These are phyloP conservation scores for Pleurotus salmoneostramineus DNA, from an alignment of 768 basidiomycete species.

Conservation along the genomic window DNA sequence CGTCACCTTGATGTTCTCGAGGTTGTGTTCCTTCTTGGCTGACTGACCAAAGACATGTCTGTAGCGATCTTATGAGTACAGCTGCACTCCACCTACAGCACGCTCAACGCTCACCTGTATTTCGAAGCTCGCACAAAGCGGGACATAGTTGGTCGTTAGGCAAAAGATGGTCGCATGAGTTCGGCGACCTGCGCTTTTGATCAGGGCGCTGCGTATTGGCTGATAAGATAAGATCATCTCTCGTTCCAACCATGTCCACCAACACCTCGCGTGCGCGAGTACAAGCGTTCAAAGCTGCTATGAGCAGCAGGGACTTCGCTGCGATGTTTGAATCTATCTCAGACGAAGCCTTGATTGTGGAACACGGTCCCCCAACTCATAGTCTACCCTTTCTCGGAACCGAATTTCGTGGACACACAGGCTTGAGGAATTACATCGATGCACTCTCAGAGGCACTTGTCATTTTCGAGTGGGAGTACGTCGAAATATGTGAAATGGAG, in stretches of 20 bases:
- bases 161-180: neutral
- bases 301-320: neutral
- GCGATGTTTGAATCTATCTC: neutral
- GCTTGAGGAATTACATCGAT: neutral
- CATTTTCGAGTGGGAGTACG: neutral
- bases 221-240: neutral
- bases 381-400: constrained; percentile 2
- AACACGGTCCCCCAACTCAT: neutral
- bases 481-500: neutral
- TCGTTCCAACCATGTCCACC: neutral
- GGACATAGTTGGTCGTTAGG: constrained; percentile 48
- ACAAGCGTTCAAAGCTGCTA: neutral
- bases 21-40: constrained; percentile 77
- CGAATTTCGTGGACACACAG: neutral
- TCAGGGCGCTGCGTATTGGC: neutral
- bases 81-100: constrained; percentile 5
- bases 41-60: constrained; percentile 92
- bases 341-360: neutral
- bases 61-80: constrained; percentile 6
- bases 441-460: neutral
- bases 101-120: constrained; percentile 57
- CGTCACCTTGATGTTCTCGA: constrained; percentile 84
- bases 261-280: neutral
- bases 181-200: neutral
- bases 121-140: constrained; percentile 85